Evolutionary conservation across 2,329 filamentous ascomycete species (phyloP), one percentile per base, ranked within the genome.

Genomic region (Juglanconis oblonga): DNA sequence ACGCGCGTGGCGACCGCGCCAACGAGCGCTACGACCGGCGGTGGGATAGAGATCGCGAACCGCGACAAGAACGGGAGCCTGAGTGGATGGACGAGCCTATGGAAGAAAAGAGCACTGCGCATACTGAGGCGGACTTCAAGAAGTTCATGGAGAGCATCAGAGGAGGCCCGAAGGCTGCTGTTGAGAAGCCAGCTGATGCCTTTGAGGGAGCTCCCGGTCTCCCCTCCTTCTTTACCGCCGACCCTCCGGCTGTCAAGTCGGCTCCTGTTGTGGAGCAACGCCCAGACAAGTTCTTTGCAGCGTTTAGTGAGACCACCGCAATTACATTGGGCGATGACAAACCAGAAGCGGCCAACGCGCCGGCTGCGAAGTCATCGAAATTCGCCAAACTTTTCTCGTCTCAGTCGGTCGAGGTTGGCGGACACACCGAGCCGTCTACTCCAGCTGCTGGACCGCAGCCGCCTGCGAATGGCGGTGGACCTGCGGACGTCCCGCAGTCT

Each of bases 121-220:
- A 91, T 67, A 97, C 92, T 1, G 88, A 91, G 68, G 92, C 96
- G 70, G 93, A 97, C 66, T 96, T 97, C 73, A 89, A 96, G 76
- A 91, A 91, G 66, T 97, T 94, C 87, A 97, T 97, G 81, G 91
- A 96, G 67, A 84, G 83, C 64, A 96, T 96, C 63, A 85, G 81
- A 67, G 72, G 69, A 49, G 69, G 49, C 59, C 72, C 66, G 42
- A 71, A 70, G 52, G 13, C 76, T 52, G 71, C 80, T 65, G 24
- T 24, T 24, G 70, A 75, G 58, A 74, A 76, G 58, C 8, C 42
- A 14, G 40, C 42, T 13, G 60, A 56, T 33, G 35, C 29, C 8
- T 17, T 44, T 5, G 45, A 49, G 13, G 57, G 59, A 3, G n/a
- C 57, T 10, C 52, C 61, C 9, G 67, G 74, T 5, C 61, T 67